Evolutionary conservation across 768 basidiomycete species (phyloP).

Genomic region (Phaeotremella skinneri): DNA sequence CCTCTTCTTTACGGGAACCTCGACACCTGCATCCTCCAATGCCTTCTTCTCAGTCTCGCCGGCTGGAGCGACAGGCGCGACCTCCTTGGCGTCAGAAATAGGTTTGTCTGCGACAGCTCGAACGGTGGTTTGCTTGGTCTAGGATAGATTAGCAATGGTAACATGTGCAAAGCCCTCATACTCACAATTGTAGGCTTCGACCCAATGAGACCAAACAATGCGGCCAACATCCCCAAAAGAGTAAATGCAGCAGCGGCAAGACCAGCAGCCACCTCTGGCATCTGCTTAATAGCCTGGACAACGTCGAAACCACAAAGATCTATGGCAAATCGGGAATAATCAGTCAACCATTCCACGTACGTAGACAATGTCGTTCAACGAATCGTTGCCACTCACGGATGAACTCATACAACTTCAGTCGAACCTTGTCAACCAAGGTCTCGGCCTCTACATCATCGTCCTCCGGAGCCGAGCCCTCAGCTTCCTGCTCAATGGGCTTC

Average conservation of each 20-base stretch:
- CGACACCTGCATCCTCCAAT: slow-evolving; percentile 38
- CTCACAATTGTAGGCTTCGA: slow-evolving; percentile 47
- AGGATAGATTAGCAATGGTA: slow-evolving; percentile 6
- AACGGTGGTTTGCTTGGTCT: slow-evolving; percentile 58
- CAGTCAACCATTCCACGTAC: neutral
- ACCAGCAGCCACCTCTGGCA: slow-evolving; percentile 82
- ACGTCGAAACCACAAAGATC: slow-evolving; percentile 40
- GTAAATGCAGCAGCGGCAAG: slow-evolving; percentile 72
- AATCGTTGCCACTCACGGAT: slow-evolving; percentile 52
- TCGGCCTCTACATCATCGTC: slow-evolving; percentile 59
- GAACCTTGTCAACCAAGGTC: slow-evolving; percentile 76
- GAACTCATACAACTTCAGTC: slow-evolving; percentile 74
- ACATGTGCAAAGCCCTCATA: slow-evolving; percentile 19
- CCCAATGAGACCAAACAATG: slow-evolving; percentile 74
- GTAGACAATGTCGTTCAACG: too few relatives aligned
- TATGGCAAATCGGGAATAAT: slow-evolving; percentile 6
- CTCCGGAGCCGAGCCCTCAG: slow-evolving; percentile 56
- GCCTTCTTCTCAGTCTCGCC: slow-evolving; percentile 40
- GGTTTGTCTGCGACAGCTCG: slow-evolving; percentile 55
- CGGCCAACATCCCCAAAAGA: slow-evolving; percentile 78
- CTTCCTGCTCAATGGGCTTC: slow-evolving; percentile 71
- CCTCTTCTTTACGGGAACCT: slow-evolving; percentile 31
- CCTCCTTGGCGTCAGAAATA: slow-evolving; percentile 21
- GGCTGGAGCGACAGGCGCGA: slow-evolving; percentile 41
- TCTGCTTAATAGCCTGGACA: slow-evolving; percentile 74